Evolutionary conservation across 2,329 filamentous ascomycete species (phyloP).

Genomic region (Coniochaeta sp.): DNA sequence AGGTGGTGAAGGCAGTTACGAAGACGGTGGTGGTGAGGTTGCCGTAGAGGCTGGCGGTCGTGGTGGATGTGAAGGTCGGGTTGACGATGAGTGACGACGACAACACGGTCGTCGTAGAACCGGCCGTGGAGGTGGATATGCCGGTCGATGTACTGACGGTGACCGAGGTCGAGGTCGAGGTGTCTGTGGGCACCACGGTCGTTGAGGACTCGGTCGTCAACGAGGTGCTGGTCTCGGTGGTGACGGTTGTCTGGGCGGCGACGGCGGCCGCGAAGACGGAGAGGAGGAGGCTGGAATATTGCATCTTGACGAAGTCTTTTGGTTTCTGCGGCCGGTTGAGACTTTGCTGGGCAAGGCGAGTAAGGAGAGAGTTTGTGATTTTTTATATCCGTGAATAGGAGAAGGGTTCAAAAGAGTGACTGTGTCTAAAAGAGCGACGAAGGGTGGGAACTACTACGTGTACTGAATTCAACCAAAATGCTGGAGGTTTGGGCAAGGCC

Average conservation of each 20-base stretch:
- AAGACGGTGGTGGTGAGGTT: slow-evolving; percentile 22
- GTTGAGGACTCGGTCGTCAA: slow-evolving; percentile 15
- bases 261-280: slow-evolving; percentile 18
- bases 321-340: not conserved
- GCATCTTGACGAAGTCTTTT: slow-evolving; percentile 16
- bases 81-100: slow-evolving; percentile 6
- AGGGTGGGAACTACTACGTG: not conserved
- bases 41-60: slow-evolving; percentile 11
- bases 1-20: slow-evolving; percentile 28
- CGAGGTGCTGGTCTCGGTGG: slow-evolving; percentile 16
- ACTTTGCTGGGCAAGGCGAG: not conserved
- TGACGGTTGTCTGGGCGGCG: slow-evolving; percentile 15
- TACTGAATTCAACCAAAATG: not conserved
- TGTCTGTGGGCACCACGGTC: slow-evolving; percentile 24
- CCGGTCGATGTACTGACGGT: not conserved
- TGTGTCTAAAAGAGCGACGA: slow-evolving; percentile 3
- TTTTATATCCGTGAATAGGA: slow-evolving; percentile 16
- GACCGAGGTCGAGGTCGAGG: not conserved
- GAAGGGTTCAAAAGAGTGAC: slow-evolving; percentile 4
- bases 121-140: not conserved
- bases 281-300: slow-evolving; percentile 15
- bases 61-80: slow-evolving; percentile 19
- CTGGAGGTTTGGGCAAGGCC: not conserved
- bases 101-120: too few species aligned
- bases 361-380: slow-evolving; percentile 3